Base-by-base conservation (phyloP, 805 yeast genomes). In the Lachancea kluyveri region DNA sequence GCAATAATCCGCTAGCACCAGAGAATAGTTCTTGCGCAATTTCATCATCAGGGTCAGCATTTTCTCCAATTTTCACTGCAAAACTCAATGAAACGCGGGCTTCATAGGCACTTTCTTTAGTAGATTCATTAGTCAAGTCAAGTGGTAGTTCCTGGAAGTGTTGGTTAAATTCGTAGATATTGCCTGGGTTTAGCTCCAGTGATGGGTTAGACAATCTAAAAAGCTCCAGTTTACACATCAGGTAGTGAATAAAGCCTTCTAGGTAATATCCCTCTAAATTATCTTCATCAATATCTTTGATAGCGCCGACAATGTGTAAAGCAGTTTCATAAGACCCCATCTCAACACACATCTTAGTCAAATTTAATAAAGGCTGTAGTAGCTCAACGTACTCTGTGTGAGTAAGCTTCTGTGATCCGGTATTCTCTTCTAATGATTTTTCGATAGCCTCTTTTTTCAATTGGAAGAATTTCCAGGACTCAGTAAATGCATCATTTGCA, bases 211-310 rank as follows among this genome's bases (percentile, higher is more conserved):
- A 21, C 8, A 23, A 15, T 36, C 43, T 50, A 36, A 50, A 55
- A 15, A 32, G 36, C 28, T 50, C 50, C 9, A 50, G 30, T 39
- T 67, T 62, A n/a, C 70, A 62, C 11, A 60, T 55, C 31, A 82
- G 59, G 40, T 75, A 65, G 48, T 78, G 68, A 0, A 92, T 76
- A 47, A 88, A 74, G 0, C 92, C 94, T 50, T 85, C 94, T 42
- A 87, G 62, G 54, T 92, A 92, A 50, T 72, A 81, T 23, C 79
- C 70, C 48, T 92, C 97, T 36, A 85, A 65, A 39, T 85, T 75
- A 46, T 77, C 79, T 46, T 90, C 96, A 59, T 90, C 87, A 27
- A 90, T 72, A 39, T 82, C 90, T 46, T 79, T 79, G 11, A 79
- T 67, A 16, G 70, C 68, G 11, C 69, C 60, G 8, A 86, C 67